Evolutionary conservation across 1,284 basidiomycete species (phyloP).

Genomic region (Xanthoconium separans): DNA sequence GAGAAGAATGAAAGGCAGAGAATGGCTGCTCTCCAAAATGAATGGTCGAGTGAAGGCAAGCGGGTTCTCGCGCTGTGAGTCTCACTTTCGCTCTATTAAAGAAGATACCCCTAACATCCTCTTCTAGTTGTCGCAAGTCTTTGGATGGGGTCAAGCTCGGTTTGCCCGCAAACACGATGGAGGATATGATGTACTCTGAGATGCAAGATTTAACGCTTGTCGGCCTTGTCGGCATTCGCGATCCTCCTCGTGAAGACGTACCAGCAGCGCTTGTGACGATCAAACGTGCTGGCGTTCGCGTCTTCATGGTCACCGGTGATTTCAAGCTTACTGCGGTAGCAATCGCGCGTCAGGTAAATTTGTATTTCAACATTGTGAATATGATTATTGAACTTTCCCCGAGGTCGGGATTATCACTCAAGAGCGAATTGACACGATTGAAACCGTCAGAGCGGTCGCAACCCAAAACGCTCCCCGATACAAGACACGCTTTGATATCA

Average conservation of each 20-base stretch:
- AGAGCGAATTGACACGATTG: constrained; percentile 41
- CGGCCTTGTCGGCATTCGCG: constrained; percentile 57
- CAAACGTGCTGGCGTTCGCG: constrained; percentile 44
- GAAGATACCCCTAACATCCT: neutral
- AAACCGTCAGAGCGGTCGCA: constrained; percentile 32
- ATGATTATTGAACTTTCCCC: neutral
- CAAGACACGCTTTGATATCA: constrained; percentile 37
- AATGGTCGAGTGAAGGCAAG: constrained; percentile 60
- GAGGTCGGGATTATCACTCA: constrained; percentile 61
- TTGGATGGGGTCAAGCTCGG: constrained; percentile 28
- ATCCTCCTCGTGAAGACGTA: constrained; percentile 58
- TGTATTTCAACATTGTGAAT: constrained; percentile 43
- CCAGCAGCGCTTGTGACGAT: constrained; percentile 46
- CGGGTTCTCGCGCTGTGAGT: constrained; percentile 52
- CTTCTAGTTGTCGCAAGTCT: constrained; percentile 27
- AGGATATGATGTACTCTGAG: constrained; percentile 39
- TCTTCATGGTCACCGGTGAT: constrained; percentile 60
- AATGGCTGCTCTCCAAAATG: constrained; percentile 43
- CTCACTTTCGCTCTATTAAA: neutral
- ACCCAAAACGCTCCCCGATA: constrained; percentile 4
- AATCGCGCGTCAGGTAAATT: constrained; percentile 42
- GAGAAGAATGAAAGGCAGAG: constrained; percentile 25
- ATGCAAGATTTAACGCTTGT: constrained; percentile 48
- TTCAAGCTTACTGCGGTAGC: constrained; percentile 45
- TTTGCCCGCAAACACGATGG: constrained; percentile 35